Evolutionary conservation across 805 yeast genomes (phyloP).

Genomic region (Saccharomycopsis amapae): DNA sequence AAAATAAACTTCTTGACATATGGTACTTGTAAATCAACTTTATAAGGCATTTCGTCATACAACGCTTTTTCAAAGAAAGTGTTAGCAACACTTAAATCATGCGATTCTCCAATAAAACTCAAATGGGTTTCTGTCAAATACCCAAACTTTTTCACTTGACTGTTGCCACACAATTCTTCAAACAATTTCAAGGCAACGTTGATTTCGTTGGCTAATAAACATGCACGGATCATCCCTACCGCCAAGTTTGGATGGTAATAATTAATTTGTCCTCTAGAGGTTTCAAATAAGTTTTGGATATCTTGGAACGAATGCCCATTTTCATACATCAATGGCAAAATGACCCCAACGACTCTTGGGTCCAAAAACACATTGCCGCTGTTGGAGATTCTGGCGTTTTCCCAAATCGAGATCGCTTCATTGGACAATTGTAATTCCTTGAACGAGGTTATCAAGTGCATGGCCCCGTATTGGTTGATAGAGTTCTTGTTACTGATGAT

Average conservation of each 20-base stretch:
- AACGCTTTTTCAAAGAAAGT: constrained; percentile 70
- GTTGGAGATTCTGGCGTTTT: constrained; percentile 41
- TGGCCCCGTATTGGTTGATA: constrained; percentile 47
- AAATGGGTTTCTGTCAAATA: constrained; percentile 68
- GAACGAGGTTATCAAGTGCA: constrained; percentile 50
- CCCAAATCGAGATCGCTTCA: constrained; percentile 69
- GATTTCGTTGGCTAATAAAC: constrained; percentile 57
- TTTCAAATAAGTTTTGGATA: constrained; percentile 47
- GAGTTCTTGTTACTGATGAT: constrained; percentile 37
- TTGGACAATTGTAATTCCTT: constrained; percentile 53
- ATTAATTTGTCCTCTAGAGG: constrained; percentile 30
- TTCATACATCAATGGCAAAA: constrained; percentile 59
- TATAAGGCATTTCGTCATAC: constrained; percentile 63
- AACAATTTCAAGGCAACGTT: constrained; percentile 59
- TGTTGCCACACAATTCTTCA: constrained; percentile 48
- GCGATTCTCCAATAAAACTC: constrained; percentile 70
- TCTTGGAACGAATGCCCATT: constrained; percentile 58
- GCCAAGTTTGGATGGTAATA: constrained; percentile 41
- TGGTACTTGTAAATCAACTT: constrained; percentile 64
- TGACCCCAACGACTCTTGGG: constrained; percentile 60
- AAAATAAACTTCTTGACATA: constrained; percentile 57
- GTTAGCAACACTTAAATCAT: constrained; percentile 63
- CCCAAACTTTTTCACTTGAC: constrained; percentile 39
- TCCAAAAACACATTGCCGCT: constrained; percentile 43
- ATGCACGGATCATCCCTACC: constrained; percentile 68